phyloP scores from a whole-genome alignment of 139 green algal species.

The Parachlorella kessleri region DNA sequence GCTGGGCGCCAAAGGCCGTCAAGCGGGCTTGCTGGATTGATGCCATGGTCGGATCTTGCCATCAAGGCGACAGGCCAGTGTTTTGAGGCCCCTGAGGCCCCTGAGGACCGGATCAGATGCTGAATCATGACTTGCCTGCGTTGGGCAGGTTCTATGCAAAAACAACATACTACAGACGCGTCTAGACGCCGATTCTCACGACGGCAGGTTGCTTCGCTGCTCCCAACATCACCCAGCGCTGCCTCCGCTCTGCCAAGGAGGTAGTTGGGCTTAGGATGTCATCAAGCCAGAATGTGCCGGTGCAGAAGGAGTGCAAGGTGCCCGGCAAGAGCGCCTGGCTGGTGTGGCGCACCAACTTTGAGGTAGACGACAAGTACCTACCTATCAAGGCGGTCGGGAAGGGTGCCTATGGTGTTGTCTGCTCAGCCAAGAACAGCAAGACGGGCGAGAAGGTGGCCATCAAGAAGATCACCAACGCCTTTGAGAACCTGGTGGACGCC shows the following conservation, averaged over 20 bases:
- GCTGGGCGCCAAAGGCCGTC: neutral
- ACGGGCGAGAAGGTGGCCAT: conserved; percentile 92
- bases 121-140: too few relatives aligned
- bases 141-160: too few relatives aligned
- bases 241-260: too few relatives aligned
- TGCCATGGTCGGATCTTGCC: too few relatives aligned
- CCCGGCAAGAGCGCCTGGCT: conserved; percentile 82
- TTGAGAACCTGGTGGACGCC: conserved; percentile 96
- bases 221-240: too few relatives aligned
- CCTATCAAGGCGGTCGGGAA: conserved; percentile 92
- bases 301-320: conserved; percentile 70
- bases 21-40: neutral
- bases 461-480: conserved; percentile 97
- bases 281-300: conserved; percentile 74
- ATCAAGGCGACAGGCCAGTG: too few relatives aligned
- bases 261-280: too few relatives aligned
- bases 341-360: conserved; percentile 90
- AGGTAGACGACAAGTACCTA: conserved; percentile 85
- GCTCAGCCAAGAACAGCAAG: conserved; percentile 82
- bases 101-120: too few relatives aligned
- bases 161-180: too few relatives aligned
- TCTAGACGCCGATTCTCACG: too few relatives aligned
- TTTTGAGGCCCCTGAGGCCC: too few relatives aligned
- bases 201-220: too few relatives aligned
- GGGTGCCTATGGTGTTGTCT: conserved; percentile 98